A percentile compares a stretch with the other conserved stretches of the same genome.
Evolutionary conservation across 108 stramenopile species (phyloP).

Genomic region (Asterionellopsis glacialis): DNA sequence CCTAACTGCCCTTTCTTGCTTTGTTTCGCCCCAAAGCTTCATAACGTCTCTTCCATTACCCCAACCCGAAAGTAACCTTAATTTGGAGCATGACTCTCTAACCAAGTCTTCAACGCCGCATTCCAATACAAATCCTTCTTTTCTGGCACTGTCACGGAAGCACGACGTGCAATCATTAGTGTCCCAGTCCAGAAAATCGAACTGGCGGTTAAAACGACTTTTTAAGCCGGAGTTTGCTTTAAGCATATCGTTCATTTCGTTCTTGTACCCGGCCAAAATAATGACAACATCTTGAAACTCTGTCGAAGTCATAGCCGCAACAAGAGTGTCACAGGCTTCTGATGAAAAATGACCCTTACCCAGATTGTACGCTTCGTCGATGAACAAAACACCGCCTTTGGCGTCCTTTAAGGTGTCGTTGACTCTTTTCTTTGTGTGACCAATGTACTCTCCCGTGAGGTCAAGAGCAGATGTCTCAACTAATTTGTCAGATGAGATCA

Average conservation of each 20-base stretch:
- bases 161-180: slow-evolving; percentile 26
- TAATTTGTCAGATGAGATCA: slow-evolving; percentile 43
- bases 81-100: too few relatives aligned
- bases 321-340: slow-evolving; percentile 43
- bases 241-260: slow-evolving; percentile 46
- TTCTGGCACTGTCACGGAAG: slow-evolving; percentile 6
- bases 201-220: slow-evolving; percentile 31
- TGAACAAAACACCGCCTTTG: slow-evolving; percentile 71
- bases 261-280: slow-evolving; percentile 48
- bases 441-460: slow-evolving; percentile 71
- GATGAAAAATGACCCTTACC: slow-evolving; percentile 24
- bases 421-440: slow-evolving; percentile 53
- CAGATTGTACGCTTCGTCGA: slow-evolving; percentile 79
- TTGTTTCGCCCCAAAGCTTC: slow-evolving; percentile 16
- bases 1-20: slow-evolving; percentile 7
- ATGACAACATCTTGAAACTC: slow-evolving; percentile 31
- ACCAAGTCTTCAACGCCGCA: too few relatives aligned
- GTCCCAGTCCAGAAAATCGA: slow-evolving; percentile 38
- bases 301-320: slow-evolving; percentile 40
- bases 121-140: neutral
- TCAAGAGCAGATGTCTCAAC: slow-evolving; percentile 59
- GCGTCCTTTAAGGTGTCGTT: slow-evolving; percentile 56
- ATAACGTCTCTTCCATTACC: slow-evolving; percentile 19
- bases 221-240: slow-evolving; percentile 41
- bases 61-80: slow-evolving; percentile 3